These are phyloP conservation scores for Leucosporidium creatinivorum DNA, from an alignment of 768 basidiomycete genomes.

Conservation along the genomic window DNA sequence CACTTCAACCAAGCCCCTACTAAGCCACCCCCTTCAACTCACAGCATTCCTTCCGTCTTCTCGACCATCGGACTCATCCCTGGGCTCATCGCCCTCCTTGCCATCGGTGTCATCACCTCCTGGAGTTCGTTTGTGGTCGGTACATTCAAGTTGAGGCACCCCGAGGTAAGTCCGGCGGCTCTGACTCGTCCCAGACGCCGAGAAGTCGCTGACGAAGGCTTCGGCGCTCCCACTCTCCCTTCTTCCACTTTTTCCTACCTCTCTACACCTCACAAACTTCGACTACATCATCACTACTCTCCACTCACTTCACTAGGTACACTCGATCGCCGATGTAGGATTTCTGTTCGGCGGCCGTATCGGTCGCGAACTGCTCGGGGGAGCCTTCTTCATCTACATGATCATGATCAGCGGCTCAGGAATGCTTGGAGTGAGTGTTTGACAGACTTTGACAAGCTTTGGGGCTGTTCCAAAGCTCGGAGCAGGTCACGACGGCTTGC, in stretches of 20 bases:
- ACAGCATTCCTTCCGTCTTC: background rate
- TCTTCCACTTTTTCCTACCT: too few species aligned
- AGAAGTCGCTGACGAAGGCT: too few species aligned
- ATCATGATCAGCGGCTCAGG: background rate
- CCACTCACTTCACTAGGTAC: too few species aligned
- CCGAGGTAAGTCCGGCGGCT: background rate
- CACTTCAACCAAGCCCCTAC: too few species aligned
- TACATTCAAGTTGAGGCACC: slow-evolving; percentile 19
- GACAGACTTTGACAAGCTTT: too few species aligned
- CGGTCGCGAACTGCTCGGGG: background rate
- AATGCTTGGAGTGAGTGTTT: background rate
- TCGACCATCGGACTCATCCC: background rate
- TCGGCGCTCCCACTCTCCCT: too few species aligned
- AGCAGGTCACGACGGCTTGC: too few species aligned
- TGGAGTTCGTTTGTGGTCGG: slow-evolving; percentile 19
- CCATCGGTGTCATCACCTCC: background rate
- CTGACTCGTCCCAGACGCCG: too few species aligned
- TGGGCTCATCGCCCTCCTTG: background rate
- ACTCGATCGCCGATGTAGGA: background rate
- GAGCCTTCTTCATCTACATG: background rate
- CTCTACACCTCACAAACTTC: too few species aligned
- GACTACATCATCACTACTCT: too few species aligned
- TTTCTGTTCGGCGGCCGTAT: background rate
- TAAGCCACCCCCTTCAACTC: too few species aligned
- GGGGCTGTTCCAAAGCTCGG: too few species aligned